A percentile compares a stretch with the other conserved stretches of the same genome.
phyloP scores from a whole-genome alignment of 208 protist species.

The Leishmania guyanensis region DNA sequence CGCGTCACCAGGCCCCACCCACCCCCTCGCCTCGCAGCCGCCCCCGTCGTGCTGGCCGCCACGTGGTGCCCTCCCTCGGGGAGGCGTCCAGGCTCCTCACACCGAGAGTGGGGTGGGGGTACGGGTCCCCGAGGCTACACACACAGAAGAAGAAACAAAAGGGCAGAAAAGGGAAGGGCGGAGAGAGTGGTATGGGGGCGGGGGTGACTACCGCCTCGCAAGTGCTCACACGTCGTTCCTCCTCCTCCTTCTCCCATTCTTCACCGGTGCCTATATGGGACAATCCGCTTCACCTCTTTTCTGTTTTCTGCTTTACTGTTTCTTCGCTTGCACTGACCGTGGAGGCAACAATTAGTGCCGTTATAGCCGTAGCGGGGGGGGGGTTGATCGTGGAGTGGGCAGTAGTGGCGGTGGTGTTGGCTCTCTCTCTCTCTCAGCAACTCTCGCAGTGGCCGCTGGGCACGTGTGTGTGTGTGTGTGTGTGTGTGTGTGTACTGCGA shows the following conservation, averaged over 20 bases:
- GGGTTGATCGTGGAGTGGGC: not conserved
- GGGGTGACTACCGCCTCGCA: no score
- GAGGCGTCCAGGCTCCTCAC: no score
- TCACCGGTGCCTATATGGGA: not conserved
- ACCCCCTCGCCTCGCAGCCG: no score
- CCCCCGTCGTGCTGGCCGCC: no score
- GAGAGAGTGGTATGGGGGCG: no score
- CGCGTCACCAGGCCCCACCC: no score
- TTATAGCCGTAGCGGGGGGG: not conserved
- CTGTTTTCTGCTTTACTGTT: not conserved
- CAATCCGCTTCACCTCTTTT: not conserved
- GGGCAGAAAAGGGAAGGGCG: no score
- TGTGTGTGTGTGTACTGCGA: not conserved
- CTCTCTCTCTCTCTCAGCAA: not conserved
- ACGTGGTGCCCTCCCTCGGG: no score
- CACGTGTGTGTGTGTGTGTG: not conserved
- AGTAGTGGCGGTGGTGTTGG: not conserved
- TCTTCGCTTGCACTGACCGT: not conserved
- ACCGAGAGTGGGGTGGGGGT: no score
- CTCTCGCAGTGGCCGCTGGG: not conserved
- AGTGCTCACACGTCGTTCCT: no score
- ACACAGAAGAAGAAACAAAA: no score
- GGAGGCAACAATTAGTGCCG: not conserved
- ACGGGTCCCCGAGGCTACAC: no score
- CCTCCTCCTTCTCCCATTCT: not conserved